Evolutionary conservation across 345 rosid genomes (phyloP), one percentile per base, ranked within the genome.

Genomic region (Arabidopsis arenosa): DNA sequence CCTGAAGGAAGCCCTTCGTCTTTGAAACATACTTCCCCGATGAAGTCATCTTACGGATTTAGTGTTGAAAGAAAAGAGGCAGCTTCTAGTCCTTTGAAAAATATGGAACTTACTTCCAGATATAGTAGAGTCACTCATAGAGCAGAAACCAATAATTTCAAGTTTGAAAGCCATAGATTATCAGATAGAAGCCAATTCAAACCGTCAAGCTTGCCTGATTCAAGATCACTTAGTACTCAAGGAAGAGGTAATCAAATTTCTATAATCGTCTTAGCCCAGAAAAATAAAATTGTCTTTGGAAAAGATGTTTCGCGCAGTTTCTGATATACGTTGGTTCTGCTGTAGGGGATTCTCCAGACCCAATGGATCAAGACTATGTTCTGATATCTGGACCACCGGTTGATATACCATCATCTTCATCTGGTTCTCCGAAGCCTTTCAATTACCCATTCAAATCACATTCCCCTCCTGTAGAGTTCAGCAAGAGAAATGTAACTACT

Each of bases 291-390:
- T 33, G 2, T 23, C 35, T 8, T 35, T 28, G 36, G 12, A 43
- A 55, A 32, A 53, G 3, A 4, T 60, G 1, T 28, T 26, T 65
- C 3, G 5, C 35, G 6, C 15, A 17, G 49, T 77, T 17, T 36
- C 64, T 67, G 44, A 67, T 3, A 51, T 59, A 47, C 5, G 2
- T 35, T 10, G 32, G 53, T 53, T 75, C 23, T 65, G 56, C 85
- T 88, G 94, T 79, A 60, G 80, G 78, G 47, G 97, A 93, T 74
- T 87, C 86, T 12, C 72, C 86, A 81, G 98, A 91, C 79, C 76
- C 85, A 79, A 86, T 90, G 63, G 98, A 94, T 85, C 97, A 87
- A 78, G 99, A 93, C 59, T 96, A 86, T 83, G 98, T 96, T 86
- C 57, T 96, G 45, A 95, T 96, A 44, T 85, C 94, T 84, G 89